Evolutionary conservation across 2,329 filamentous ascomycete species (phyloP), one percentile per base, ranked within the genome.

Genomic region (Sporothrix humicola): DNA sequence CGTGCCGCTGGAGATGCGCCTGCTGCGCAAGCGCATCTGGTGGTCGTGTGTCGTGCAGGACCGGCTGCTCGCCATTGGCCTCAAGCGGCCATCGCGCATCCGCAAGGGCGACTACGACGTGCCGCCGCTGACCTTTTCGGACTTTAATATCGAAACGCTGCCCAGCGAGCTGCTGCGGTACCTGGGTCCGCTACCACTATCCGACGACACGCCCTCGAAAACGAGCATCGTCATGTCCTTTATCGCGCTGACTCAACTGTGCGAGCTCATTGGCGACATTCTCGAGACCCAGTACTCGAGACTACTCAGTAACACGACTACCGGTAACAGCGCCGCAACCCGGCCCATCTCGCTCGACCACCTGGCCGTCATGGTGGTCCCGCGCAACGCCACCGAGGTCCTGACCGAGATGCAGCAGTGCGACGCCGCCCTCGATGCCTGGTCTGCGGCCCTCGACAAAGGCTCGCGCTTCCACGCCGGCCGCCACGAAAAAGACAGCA

Each of bases 41-140:
- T 71, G 69, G 69, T 26, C 69, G 17, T 71, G 69, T n/a, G 20
- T 71, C 8, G 46, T 71, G 15, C 69, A 54, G n/a, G 69, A 71
- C 54, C 69, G 69, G 20, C 26, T 61, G 26, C 23, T 61, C 9
- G 58, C 58, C n/a, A 9, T 61, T 5, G 58, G 58, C n/a, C 20
- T 61, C 6, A n/a, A 26, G 12, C 58, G 58, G 26, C 58, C 58
- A 6, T n/a, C 58, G 12, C 20, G 58, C 20, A 61, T 61, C 23
- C 58, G 58, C 58, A n/a, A 31, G 23, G 23, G 26, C 20, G 58
- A 61, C 26, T 61, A 23, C 23, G 26, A 61, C 26, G 58, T 61
- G 58, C 58, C 58, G 12, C n/a, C 26, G 58, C 58, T 61, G 8
- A 37, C 20, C 6, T 31, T 61, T 15, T n/a, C 23, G 17, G 58